Evolutionary conservation across 2,329 filamentous ascomycete species (phyloP).

Genomic region (Ustilaginoidea virens): DNA sequence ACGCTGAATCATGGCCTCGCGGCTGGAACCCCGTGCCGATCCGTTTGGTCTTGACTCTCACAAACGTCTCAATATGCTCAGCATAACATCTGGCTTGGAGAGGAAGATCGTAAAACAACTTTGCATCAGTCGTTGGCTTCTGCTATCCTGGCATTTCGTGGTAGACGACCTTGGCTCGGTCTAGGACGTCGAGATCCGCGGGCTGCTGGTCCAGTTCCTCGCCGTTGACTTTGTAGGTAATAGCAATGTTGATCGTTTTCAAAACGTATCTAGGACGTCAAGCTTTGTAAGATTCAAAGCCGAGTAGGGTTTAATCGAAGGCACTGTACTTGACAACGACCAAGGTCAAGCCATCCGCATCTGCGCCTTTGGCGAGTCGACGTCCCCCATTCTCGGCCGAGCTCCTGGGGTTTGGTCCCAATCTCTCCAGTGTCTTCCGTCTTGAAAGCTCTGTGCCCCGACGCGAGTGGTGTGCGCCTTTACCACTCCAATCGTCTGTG

Average conservation of each 20-base stretch:
- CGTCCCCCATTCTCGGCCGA: conserved; percentile 28
- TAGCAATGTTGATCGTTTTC: conserved; percentile 24
- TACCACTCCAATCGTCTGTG: conserved; percentile 47
- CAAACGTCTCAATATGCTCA: conserved; percentile 49
- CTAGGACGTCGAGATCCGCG: conserved; percentile 42
- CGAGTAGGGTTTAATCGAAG: conserved; percentile 51
- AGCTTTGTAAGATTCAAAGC: conserved; percentile 40
- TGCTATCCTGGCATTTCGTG: conserved; percentile 57
- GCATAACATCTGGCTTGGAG: conserved; percentile 49
- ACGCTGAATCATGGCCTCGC: conserved; percentile 8
- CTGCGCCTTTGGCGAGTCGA: conserved; percentile 44
- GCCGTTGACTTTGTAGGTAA: conserved; percentile 41
- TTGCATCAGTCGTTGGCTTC: conserved; percentile 42
- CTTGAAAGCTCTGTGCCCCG: conserved; percentile 48
- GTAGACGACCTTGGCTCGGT: conserved; percentile 48
- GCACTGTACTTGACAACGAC: conserved; percentile 52
- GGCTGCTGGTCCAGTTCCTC: conserved; percentile 36
- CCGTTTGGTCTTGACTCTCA: conserved; percentile 32
- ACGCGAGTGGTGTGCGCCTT: conserved; percentile 54
- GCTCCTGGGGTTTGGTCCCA: conserved; percentile 30
- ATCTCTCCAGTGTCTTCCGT: conserved; percentile 37
- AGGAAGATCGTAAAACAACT: conserved; percentile 47
- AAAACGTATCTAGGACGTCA: conserved; percentile 9
- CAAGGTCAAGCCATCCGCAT: conserved; percentile 30
- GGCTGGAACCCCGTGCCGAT: conserved; percentile 8